Conservation (phyloP, 495 filamentous ascomycete species). For the Neurospora sp. region DNA sequence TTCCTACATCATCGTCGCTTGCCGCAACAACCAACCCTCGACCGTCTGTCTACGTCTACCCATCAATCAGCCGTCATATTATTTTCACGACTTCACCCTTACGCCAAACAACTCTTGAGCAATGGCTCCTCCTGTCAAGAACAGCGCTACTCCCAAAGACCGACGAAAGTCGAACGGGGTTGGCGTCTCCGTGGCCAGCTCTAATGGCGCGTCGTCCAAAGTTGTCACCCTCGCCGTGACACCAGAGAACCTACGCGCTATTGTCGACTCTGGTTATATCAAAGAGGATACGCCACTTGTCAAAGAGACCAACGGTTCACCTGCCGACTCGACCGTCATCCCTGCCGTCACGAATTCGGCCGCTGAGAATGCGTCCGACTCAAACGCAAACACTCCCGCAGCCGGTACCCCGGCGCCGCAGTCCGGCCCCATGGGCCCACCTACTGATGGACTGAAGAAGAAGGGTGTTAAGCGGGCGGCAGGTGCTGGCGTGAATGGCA, state of each 20-base stretch:
- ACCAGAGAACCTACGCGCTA: conserved; percentile 29
- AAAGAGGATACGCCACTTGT: conserved; percentile 31
- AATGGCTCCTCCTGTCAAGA: conserved; percentile 34
- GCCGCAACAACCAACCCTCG: conserved; percentile 1
- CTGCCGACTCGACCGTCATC: conserved; percentile 15
- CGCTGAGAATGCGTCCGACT: conserved; percentile 39
- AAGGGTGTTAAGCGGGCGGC: conserved; percentile 44
- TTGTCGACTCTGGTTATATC: conserved; percentile 31
- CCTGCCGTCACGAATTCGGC: conserved; percentile 24
- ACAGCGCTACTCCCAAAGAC: conserved; percentile 28
- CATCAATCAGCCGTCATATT: conserved; percentile 7
- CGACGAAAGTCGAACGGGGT: conserved; percentile 32
- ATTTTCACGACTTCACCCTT: neutral
- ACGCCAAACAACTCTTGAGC: neutral
- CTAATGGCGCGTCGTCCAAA: conserved; percentile 15
- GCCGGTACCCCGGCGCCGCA: conserved; percentile 34
- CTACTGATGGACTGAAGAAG: conserved; percentile 49
- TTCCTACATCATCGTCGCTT: neutral
- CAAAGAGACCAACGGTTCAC: conserved; percentile 20
- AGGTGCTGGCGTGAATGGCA: conserved; percentile 38
- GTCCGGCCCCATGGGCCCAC: conserved; percentile 35
- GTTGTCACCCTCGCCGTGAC: conserved; percentile 31
- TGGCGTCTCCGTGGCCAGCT: conserved; percentile 1
- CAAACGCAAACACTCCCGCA: conserved; percentile 35
- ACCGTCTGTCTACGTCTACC: conserved; percentile 1